These are phyloP conservation scores for Castanea crenata DNA, from an alignment of 306 rosid genomes.

Conservation along the genomic window DNA sequence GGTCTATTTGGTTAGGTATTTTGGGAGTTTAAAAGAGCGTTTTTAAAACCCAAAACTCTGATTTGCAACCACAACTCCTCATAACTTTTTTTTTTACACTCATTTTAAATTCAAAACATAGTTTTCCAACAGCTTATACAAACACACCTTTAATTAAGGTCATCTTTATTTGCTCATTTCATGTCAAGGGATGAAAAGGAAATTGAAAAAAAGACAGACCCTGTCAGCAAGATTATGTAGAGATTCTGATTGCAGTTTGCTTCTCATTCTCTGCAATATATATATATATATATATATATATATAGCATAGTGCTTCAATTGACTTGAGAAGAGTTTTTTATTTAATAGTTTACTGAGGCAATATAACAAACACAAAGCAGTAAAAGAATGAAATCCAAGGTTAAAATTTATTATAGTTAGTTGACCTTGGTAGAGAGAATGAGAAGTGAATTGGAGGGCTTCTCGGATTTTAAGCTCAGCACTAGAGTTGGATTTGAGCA, in stretches of 20 bases:
- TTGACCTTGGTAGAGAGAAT: background rate
- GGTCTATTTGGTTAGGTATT: no score
- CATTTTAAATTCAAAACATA: no score
- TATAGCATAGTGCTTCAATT: background rate
- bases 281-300: background rate
- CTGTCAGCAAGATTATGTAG: slow-evolving; percentile 53
- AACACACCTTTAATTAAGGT: no score
- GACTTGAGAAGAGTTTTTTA: background rate
- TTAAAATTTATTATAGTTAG: background rate
- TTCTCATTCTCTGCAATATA: slow-evolving; percentile 53
- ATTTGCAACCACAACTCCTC: no score
- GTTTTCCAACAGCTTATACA: no score
- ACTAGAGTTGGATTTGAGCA: slow-evolving; percentile 35
- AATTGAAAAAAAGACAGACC: slow-evolving; percentile 10
- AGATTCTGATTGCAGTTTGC: slow-evolving; percentile 46
- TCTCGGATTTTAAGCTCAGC: slow-evolving; percentile 53
- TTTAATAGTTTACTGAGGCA: background rate
- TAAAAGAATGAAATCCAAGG: slow-evolving; percentile 24
- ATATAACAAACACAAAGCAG: background rate
- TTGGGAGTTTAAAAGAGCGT: no score
- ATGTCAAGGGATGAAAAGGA: no score
- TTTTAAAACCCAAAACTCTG: no score
- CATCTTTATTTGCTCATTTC: no score
- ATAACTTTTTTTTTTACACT: background rate
- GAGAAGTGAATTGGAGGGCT: slow-evolving; percentile 51